Percentiles rank a stretch among this genome's conserved stretches.
These are phyloP conservation scores for Alternaria sp. DNA, from an alignment of 2,329 filamentous ascomycete genomes.

Conservation along the genomic window DNA sequence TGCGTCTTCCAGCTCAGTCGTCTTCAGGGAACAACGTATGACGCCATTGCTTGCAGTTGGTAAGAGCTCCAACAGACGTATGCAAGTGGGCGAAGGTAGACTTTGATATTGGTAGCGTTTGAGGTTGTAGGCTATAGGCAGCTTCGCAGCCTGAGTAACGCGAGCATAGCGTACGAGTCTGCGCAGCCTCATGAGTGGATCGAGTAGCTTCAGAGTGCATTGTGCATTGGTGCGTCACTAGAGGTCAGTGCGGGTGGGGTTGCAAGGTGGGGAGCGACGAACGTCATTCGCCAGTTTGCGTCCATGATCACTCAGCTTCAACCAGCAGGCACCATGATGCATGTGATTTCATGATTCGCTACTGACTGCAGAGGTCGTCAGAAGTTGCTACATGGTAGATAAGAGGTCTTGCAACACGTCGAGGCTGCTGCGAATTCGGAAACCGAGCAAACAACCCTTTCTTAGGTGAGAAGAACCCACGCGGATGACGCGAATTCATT, in stretches of 20 bases:
- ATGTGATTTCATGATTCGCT: not conserved
- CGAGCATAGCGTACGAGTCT: constrained; percentile 26
- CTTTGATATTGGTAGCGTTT: constrained; percentile 29
- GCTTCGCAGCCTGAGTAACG: constrained; percentile 15
- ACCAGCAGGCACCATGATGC: not conserved
- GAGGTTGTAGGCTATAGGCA: constrained; percentile 21
- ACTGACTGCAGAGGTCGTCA: not conserved
- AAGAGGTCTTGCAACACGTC: not conserved
- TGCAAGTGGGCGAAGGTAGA: constrained; percentile 30
- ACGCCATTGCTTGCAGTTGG: constrained; percentile 19
- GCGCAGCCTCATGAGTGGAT: constrained; percentile 29
- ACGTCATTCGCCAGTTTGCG: not conserved
- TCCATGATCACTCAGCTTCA: not conserved
- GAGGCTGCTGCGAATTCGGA: not conserved
- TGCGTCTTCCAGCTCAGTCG: constrained; percentile 28
- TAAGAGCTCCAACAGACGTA: constrained; percentile 33
- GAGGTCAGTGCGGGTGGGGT: not conserved
- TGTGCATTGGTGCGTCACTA: constrained; percentile 1
- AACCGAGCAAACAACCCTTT: not conserved
- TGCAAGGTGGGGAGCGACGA: not conserved
- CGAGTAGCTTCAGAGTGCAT: not conserved
- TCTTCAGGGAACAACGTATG: constrained; percentile 27
- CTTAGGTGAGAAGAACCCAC: not conserved
- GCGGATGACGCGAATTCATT: not conserved
- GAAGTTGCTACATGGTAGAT: not conserved